These are phyloP conservation scores for Aureobasidium sp. DNA, from an alignment of 2,329 filamentous ascomycete species.

Conservation along the genomic window DNA sequence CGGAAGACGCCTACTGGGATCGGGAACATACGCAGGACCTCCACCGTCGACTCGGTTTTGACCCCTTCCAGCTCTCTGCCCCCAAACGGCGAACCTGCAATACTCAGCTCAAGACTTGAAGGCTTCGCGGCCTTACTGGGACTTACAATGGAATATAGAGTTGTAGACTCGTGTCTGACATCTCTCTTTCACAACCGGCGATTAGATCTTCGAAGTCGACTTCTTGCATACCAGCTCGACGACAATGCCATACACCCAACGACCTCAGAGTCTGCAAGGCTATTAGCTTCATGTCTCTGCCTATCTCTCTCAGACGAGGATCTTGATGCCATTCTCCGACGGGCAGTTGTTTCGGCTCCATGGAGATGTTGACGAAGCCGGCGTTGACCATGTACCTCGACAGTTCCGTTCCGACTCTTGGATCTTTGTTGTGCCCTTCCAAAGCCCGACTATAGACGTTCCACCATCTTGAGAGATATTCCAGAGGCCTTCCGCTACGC, in stretches of 20 bases:
- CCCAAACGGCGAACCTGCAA: slow-evolving; percentile 14
- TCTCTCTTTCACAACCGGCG: slow-evolving; percentile 12
- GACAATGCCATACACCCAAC: slow-evolving; percentile 17
- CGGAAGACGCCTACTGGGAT: not conserved
- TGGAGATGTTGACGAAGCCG: slow-evolving; percentile 6
- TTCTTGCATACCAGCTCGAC: slow-evolving; percentile 10
- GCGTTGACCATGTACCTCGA: slow-evolving; percentile 12
- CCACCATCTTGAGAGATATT: slow-evolving; percentile 36
- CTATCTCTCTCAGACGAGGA: not conserved
- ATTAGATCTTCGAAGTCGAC: slow-evolving; percentile 14
- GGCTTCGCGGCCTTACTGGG: not conserved
- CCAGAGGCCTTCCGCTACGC: slow-evolving; percentile 69
- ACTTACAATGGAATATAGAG: slow-evolving; percentile 19
- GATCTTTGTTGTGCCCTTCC: slow-evolving; percentile 19
- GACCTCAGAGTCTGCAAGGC: slow-evolving; percentile 13
- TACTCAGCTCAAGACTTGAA: not conserved
- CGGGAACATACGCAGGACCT: not conserved
- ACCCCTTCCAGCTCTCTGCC: not conserved
- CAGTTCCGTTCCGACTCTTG: slow-evolving; percentile 15
- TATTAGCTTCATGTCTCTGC: slow-evolving; percentile 10
- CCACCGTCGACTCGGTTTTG: not conserved
- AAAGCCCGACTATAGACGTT: slow-evolving; percentile 30
- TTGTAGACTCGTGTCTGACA: slow-evolving; percentile 8
- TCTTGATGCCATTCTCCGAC: slow-evolving; percentile 16
- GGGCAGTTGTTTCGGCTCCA: not conserved